Evolutionary conservation across 176 grass and related monocot genomes (phyloP).

Genomic region (Pontederia crassipes): DNA sequence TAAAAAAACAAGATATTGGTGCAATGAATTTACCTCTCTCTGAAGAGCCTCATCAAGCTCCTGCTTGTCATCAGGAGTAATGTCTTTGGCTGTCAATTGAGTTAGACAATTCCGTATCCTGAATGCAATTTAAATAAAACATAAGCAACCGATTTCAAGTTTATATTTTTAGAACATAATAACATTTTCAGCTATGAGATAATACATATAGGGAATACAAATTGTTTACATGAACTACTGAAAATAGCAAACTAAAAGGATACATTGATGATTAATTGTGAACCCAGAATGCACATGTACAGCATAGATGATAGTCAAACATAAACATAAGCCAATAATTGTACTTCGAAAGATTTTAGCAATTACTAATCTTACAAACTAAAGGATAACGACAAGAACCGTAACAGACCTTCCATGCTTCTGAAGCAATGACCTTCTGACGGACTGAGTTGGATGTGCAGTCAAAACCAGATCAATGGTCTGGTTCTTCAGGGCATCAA

Average conservation of each 20-base stretch:
- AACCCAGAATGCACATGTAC: no score
- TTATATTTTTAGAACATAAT: background rate
- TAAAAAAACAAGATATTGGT: no score
- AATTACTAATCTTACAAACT: no score
- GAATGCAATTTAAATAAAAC: background rate
- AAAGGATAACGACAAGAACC: no score
- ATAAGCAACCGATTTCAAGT: background rate
- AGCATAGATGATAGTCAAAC: no score
- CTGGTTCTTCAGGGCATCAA: conserved; percentile 20
- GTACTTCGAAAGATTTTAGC: no score
- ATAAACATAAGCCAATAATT: no score
- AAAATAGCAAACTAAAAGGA: no score
- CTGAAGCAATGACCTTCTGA: conserved; percentile 16
- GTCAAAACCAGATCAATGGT: conserved; percentile 22
- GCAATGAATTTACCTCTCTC: conserved; percentile 8
- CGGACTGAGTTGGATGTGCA: conserved; percentile 20
- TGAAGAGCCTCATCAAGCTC: conserved; percentile 19
- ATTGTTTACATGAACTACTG: no score
- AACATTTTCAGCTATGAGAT: no score
- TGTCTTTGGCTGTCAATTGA: conserved; percentile 8
- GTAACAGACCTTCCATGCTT: conserved; percentile 20
- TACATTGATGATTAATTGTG: no score
- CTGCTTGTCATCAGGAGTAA: conserved; percentile 20
- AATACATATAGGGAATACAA: no score
- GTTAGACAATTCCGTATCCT: conserved; percentile 19